phyloP scores from a whole-genome alignment of 2,329 filamentous ascomycete genomes.

The Sordariomycetes sp. region DNA sequence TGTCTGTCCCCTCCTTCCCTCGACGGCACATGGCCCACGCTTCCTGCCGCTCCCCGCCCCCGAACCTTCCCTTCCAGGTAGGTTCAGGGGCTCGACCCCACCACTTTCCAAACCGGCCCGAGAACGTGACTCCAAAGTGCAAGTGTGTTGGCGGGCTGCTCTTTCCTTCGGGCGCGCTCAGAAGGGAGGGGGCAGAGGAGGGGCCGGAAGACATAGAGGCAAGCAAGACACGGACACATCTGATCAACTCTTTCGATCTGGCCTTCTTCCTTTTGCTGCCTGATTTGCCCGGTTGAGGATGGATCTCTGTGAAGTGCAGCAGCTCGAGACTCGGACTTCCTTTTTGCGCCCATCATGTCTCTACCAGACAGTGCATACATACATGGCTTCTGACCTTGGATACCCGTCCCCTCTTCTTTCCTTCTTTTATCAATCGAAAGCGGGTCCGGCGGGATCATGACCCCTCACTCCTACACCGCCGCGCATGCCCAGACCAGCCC shows the following conservation, averaged over 20 bases:
- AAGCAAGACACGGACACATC: too few relatives aligned
- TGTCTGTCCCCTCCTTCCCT: neutral
- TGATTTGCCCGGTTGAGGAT: neutral
- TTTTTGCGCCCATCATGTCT: neutral
- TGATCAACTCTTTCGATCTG: too few relatives aligned
- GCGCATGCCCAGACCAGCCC: neutral
- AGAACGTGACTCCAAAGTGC: neutral
- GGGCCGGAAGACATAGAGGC: too few relatives aligned
- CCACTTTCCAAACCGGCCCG: conserved; percentile 4
- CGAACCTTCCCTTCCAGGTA: neutral
- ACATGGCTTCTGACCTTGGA: neutral
- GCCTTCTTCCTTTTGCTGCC: neutral
- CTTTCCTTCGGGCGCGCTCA: neutral
- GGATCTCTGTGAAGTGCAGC: neutral
- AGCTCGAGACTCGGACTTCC: neutral
- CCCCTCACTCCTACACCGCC: neutral
- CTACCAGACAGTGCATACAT: neutral
- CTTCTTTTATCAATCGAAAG: neutral
- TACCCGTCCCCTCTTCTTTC: neutral
- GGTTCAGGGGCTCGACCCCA: conserved; percentile 2
- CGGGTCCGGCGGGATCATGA: neutral
- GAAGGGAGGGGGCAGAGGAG: too few relatives aligned
- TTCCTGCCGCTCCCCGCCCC: neutral
- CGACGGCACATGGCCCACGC: neutral
- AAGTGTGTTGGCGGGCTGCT: conserved; percentile 1